These are phyloP conservation scores for Eutrema japonicum DNA, from an alignment of 345 rosid genomes.

Conservation along the genomic window DNA sequence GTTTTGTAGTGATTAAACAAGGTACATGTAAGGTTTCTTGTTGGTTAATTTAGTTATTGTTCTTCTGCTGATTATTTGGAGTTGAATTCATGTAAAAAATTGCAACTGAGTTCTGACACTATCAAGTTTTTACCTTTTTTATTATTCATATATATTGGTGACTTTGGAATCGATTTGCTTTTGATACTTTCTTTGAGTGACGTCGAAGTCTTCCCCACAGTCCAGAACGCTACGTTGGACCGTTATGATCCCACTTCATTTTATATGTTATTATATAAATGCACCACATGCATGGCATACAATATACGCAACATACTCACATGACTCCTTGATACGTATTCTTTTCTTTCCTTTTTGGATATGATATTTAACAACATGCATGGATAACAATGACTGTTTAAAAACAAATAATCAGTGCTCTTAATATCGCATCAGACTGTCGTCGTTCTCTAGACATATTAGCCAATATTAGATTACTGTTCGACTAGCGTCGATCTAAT, in stretches of 20 bases:
- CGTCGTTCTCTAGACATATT: too few relatives aligned
- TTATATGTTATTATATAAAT: background rate
- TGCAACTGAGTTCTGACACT: background rate
- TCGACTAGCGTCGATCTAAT: too few relatives aligned
- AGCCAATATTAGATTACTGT: too few relatives aligned
- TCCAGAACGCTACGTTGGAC: slow-evolving; percentile 35
- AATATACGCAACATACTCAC: slow-evolving; percentile 41
- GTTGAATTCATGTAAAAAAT: slow-evolving; percentile 31
- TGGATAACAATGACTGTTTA: too few relatives aligned
- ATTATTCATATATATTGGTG: slow-evolving; percentile 13
- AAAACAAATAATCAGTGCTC: too few relatives aligned
- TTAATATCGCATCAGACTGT: too few relatives aligned
- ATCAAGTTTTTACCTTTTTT: background rate
- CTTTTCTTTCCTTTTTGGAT: background rate
- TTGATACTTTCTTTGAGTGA: slow-evolving; percentile 45
- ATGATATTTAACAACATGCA: slow-evolving; percentile 7
- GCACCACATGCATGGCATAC: slow-evolving; percentile 39
- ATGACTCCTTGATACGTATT: slow-evolving; percentile 36
- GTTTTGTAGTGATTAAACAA: background rate
- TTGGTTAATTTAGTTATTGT: slow-evolving; percentile 6
- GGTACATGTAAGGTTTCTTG: background rate
- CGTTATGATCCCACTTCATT: slow-evolving; percentile 40
- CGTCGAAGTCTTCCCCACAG: slow-evolving; percentile 43
- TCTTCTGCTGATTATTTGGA: slow-evolving; percentile 3
- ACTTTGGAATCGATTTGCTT: slow-evolving; percentile 34